A percentile compares a stretch with the other conserved stretches of the same genome.
These are phyloP conservation scores for Citrullus mucosospermus DNA, from an alignment of 306 rosid species.

Conservation along the genomic window DNA sequence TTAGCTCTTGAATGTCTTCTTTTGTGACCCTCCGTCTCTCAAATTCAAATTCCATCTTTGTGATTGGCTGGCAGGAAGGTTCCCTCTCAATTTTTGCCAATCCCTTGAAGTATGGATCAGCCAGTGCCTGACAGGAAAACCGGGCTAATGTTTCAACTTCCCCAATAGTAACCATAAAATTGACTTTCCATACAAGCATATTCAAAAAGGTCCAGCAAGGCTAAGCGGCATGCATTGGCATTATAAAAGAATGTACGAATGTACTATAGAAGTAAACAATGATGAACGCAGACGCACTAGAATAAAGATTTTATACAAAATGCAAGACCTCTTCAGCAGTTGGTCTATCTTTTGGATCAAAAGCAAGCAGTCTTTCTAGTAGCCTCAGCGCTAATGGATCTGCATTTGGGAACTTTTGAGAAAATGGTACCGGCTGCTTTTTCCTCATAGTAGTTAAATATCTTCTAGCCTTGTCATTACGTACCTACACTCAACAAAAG, in stretches of 20 bases:
- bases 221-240: not conserved
- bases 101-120: conserved; percentile 85
- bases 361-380: conserved; percentile 68
- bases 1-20: conserved; percentile 80
- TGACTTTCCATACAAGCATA: not conserved
- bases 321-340: conserved; percentile 87
- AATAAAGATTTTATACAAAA: not conserved
- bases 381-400: conserved; percentile 74
- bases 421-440: conserved; percentile 60
- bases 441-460: conserved; percentile 89
- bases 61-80: conserved; percentile 89
- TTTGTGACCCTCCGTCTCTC: conserved; percentile 80
- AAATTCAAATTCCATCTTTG: conserved; percentile 91
- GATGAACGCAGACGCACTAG: not conserved
- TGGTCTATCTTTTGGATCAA: conserved; percentile 93
- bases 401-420: conserved; percentile 72
- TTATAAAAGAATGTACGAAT: not conserved
- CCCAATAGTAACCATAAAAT: not conserved
- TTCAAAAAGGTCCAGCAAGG: not conserved
- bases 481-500: conserved; percentile 43
- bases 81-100: conserved; percentile 84
- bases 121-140: conserved; percentile 49
- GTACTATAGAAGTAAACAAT: not conserved
- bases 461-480: conserved; percentile 90
- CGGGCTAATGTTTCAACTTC: not conserved